Evolutionary conservation across 768 basidiomycete species (phyloP), one percentile per base, ranked within the genome.

Genomic region (Leccinum subtestaceum): DNA sequence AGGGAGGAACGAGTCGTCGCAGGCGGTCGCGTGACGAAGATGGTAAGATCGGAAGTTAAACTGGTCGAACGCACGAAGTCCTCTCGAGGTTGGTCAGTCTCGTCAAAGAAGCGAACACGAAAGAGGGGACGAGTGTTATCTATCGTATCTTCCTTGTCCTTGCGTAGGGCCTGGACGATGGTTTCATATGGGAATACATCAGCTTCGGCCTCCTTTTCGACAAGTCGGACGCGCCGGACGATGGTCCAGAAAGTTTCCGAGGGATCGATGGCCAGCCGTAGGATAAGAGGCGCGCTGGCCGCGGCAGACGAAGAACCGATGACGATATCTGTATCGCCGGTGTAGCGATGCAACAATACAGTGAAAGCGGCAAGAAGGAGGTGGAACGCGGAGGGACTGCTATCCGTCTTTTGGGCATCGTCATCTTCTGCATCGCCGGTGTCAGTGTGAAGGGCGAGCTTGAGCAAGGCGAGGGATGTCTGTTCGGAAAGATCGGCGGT

Each of bases 21-120:
- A 2, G 86, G 83, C 4, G 88, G 84, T 13, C 87, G 81, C 6
- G 87, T 89, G 47, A 98, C 84, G 73, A 94, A 95, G 63, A 98
- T 77, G 17, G 95, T 97, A 60, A 98, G 80, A 72, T 98, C 95
- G n/a, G 95, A 90, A 6, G 91, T 93, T 59, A 91, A 77, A 62
- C 85, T 87, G 0, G 95, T 95, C 1, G 85, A 84, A 25, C 83
- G 81, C 59, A 95, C 84, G 67, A 93, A 95, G 58, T 81, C 81
- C 57, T 86, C 88, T 51, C 80, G 86, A 45, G 81, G 84, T 38
- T 84, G 75, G 63, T 93, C 91, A 2, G 88, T 95, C 71, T 91
- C 91, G 68, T 98, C 95, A 72, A 97, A 94, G 80, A 98, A 97
- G n/a, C 95, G 87, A 45, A 97, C 94, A 53, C 95, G 85, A 76